Evolutionary conservation across 495 filamentous ascomycete species (phyloP).

Genomic region (Astrothelium macrocarpum): DNA sequence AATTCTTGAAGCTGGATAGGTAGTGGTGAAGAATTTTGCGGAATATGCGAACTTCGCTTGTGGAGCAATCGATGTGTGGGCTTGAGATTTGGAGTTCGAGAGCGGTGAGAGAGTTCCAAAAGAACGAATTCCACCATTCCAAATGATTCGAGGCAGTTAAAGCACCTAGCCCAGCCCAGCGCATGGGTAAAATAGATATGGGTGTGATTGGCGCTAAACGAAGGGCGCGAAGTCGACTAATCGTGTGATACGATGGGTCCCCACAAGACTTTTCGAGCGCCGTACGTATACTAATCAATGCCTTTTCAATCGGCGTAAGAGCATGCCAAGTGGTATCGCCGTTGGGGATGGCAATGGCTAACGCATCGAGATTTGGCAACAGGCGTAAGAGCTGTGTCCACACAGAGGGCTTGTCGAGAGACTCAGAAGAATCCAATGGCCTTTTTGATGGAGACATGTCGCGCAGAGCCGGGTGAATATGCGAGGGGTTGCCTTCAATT

Average conservation of each 20-base stretch:
- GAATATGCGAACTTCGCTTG: slow-evolving; percentile 17
- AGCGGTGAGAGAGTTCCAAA: neutral
- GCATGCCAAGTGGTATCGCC: slow-evolving; percentile 20
- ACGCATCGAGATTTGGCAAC: slow-evolving; percentile 10
- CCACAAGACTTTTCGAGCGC: slow-evolving; percentile 17
- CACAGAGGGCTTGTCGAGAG: neutral
- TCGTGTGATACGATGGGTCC: neutral
- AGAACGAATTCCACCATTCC: neutral
- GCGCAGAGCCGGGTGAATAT: neutral
- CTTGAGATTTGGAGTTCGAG: slow-evolving; percentile 21
- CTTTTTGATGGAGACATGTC: neutral
- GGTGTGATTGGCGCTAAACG: slow-evolving; percentile 19
- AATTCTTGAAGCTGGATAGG: slow-evolving; percentile 16
- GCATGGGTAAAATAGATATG: slow-evolving; percentile 23
- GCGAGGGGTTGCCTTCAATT: neutral
- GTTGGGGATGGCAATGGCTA: slow-evolving; percentile 14
- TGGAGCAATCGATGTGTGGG: slow-evolving; percentile 14
- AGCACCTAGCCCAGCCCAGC: slow-evolving; percentile 19
- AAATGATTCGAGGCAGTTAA: slow-evolving; percentile 12
- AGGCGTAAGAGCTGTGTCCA: slow-evolving; percentile 10
- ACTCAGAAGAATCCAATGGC: neutral
- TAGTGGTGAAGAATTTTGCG: slow-evolving; percentile 24
- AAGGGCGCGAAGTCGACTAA: slow-evolving; percentile 11
- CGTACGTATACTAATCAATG: slow-evolving; percentile 18
- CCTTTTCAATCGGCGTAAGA: slow-evolving; percentile 13